Conservation (phyloP, 2,329 filamentous ascomycete genomes). For the Graphium sp. region DNA sequence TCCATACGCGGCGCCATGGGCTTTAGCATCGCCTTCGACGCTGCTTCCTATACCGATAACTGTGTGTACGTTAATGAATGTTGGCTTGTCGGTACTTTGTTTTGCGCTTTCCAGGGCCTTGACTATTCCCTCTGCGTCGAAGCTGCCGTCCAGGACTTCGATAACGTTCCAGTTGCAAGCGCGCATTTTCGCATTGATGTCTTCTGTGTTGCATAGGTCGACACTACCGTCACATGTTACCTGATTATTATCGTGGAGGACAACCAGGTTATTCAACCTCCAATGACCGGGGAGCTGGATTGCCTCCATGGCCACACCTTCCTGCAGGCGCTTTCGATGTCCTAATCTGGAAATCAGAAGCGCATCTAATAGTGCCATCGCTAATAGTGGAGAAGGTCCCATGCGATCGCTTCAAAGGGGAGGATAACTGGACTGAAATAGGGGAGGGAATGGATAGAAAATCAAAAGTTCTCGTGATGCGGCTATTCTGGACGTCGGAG, state of each 20-base stretch:
- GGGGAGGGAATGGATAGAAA: no score
- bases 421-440: no score
- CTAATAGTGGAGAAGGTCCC: no score
- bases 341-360: no score
- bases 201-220: slow-evolving; percentile 34
- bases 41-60: slow-evolving; percentile 35
- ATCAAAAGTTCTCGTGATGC: no score
- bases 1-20: slow-evolving; percentile 41
- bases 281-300: slow-evolving; percentile 38
- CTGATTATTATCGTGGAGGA: slow-evolving; percentile 46
- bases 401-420: no score
- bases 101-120: slow-evolving; percentile 26
- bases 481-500: no score
- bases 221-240: slow-evolving; percentile 41
- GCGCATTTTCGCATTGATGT: slow-evolving; percentile 39
- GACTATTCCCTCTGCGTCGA: slow-evolving; percentile 28
- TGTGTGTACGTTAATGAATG: slow-evolving; percentile 40
- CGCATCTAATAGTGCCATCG: no score
- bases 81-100: slow-evolving; percentile 26
- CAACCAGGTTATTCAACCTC: slow-evolving; percentile 34
- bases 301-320: slow-evolving; percentile 39
- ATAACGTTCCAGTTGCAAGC: slow-evolving; percentile 39
- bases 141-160: slow-evolving; percentile 33
- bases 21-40: slow-evolving; percentile 29
- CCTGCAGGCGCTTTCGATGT: no score